Percentiles rank a stretch among this genome's conserved stretches.
phyloP scores from a whole-genome alignment of 2,329 filamentous ascomycete genomes.

The Penicillium capsulatum region DNA sequence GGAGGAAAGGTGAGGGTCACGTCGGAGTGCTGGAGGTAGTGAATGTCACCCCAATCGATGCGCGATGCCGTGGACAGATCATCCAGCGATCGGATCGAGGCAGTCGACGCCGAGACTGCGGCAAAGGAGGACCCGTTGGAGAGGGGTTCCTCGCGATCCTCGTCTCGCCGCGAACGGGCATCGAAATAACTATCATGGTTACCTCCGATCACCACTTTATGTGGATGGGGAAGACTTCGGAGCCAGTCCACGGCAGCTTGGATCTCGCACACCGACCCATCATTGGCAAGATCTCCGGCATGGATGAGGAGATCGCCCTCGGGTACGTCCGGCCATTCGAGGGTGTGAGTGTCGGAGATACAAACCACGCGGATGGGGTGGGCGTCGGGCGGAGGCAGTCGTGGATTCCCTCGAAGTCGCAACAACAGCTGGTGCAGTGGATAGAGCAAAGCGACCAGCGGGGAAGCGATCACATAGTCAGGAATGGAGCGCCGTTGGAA shows the following conservation, averaged over 20 bases:
- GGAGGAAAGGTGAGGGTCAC: conserved; percentile 49
- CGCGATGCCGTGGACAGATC: conserved; percentile 44
- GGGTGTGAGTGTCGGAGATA: conserved; percentile 82
- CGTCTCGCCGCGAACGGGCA: conserved; percentile 53
- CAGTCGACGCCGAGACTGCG: conserved; percentile 32
- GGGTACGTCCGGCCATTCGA: conserved; percentile 51
- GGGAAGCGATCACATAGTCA: conserved; percentile 64
- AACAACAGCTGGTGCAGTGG: conserved; percentile 62
- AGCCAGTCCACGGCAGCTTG: conserved; percentile 86
- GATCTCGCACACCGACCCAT: conserved; percentile 67
- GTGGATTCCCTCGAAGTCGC: conserved; percentile 63
- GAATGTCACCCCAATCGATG: conserved; percentile 63
- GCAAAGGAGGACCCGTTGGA: conserved; percentile 20
- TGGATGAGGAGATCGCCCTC: conserved; percentile 82
- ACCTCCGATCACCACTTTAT: conserved; percentile 79
- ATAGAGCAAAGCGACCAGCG: conserved; percentile 60
- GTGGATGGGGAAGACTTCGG: conserved; percentile 63
- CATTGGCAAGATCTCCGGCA: conserved; percentile 76
- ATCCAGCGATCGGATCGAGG: conserved; percentile 38
- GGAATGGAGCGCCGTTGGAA: conserved; percentile 51
- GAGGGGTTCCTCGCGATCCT: conserved; percentile 46
- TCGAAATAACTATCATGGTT: conserved; percentile 91
- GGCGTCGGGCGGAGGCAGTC: conserved; percentile 51
- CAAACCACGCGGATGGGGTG: conserved; percentile 72
- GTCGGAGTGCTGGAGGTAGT: conserved; percentile 70